phyloP scores from a whole-genome alignment of 176 grass and related monocot genomes.

The Pontederia paniculata region DNA sequence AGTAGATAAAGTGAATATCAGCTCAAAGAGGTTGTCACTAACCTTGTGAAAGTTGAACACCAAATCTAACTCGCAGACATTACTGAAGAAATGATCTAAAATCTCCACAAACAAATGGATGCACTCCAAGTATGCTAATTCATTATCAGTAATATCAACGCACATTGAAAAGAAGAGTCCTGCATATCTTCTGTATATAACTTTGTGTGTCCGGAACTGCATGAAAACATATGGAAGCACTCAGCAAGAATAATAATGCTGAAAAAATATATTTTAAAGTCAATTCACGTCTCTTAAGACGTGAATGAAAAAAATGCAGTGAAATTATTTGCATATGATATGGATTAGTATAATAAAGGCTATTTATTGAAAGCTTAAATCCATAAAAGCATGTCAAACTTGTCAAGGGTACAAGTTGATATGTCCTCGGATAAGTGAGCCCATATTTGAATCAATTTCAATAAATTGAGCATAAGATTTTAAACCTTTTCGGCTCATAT shows the following conservation, averaged over 20 bases:
- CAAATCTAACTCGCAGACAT: slow-evolving; percentile 96
- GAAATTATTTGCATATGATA: no score
- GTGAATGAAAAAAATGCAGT: no score
- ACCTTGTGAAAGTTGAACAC: slow-evolving; percentile 99
- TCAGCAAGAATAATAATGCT: background rate
- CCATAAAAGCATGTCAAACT: no score
- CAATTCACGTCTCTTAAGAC: no score
- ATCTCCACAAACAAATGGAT: slow-evolving; percentile 99
- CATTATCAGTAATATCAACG: slow-evolving; percentile 97
- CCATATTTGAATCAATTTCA: no score
- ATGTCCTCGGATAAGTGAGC: no score
- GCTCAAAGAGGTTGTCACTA: background rate
- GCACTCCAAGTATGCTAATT: slow-evolving; percentile 92
- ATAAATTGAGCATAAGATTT: no score
- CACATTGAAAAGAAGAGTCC: slow-evolving; percentile 97
- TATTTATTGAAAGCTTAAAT: no score
- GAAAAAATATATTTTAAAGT: background rate
- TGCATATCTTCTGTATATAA: slow-evolving; percentile 99
- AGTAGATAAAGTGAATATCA: no score
- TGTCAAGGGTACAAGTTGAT: no score
- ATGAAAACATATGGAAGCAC: background rate
- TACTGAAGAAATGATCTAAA: slow-evolving; percentile 99
- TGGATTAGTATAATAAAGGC: no score
- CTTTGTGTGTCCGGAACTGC: slow-evolving; percentile 83
- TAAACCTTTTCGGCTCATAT: no score